Conservation (phyloP, 257 asterid species). For the Penstemon newberryi region DNA sequence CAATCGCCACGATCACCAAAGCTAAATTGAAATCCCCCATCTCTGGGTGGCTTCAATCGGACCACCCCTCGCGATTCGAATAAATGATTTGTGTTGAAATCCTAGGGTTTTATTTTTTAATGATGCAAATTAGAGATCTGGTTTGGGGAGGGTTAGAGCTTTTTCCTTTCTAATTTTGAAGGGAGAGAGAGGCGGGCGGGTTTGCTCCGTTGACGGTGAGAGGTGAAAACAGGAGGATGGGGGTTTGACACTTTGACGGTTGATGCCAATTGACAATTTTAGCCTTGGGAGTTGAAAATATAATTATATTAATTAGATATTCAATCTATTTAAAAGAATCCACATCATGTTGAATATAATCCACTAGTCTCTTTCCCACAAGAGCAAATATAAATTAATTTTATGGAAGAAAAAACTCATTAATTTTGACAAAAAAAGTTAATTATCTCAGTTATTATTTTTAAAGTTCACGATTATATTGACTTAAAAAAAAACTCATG, state of each 20-base stretch:
- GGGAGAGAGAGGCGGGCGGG: constrained; percentile 20
- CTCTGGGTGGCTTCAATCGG: constrained; percentile 34
- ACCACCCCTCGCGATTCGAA: constrained; percentile 37
- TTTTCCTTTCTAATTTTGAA: constrained; percentile 7
- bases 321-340: too few species aligned
- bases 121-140: not conserved
- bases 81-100: constrained; percentile 23
- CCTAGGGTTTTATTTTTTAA: constrained; percentile 19
- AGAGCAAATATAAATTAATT: too few species aligned
- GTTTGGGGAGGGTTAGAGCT: constrained; percentile 29
- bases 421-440: too few species aligned
- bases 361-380: too few species aligned
- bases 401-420: too few species aligned
- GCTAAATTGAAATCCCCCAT: constrained; percentile 99
- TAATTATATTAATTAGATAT: too few species aligned
- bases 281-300: constrained; percentile 17
- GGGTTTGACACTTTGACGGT: constrained; percentile 12
- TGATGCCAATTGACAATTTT: constrained; percentile 29
- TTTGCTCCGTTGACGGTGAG: constrained; percentile 40
- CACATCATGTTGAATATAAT: too few species aligned
- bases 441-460: too few species aligned
- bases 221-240: constrained; percentile 27
- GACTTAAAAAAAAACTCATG: too few species aligned
- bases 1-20: constrained; percentile 81
- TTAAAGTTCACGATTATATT: too few species aligned